Evolutionary conservation across 108 stramenopile genomes (phyloP).

Genomic region (Pseudonitzschia delicatissima): DNA sequence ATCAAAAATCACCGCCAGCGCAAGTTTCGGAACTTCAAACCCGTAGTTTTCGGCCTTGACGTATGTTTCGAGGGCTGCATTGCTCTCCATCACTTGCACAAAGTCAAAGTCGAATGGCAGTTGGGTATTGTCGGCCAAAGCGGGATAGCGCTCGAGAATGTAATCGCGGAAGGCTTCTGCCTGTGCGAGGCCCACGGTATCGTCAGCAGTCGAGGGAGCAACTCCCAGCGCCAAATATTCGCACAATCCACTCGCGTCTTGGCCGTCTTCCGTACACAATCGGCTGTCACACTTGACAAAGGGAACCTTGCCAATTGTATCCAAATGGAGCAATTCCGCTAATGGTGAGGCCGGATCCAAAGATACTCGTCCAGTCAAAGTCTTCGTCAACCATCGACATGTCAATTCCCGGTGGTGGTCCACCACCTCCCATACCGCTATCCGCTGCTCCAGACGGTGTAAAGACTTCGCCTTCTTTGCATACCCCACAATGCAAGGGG

Average conservation of each 20-base stretch:
- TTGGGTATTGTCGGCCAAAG: conserved; percentile 22
- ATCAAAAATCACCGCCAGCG: conserved; percentile 61
- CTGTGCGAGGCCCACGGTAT: conserved; percentile 31
- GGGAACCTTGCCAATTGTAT: conserved; percentile 67
- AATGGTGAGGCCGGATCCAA: conserved; percentile 9
- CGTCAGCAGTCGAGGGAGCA: conserved; percentile 38
- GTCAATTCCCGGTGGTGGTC: neutral
- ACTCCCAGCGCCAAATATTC: conserved; percentile 58
- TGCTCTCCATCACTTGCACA: conserved; percentile 54
- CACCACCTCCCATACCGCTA: neutral
- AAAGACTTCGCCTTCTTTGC: neutral
- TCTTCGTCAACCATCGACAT: neutral
- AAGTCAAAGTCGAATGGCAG: conserved; percentile 63
- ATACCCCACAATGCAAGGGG: conserved; percentile 3
- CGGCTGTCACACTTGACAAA: conserved; percentile 72
- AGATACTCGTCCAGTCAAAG: too few species aligned
- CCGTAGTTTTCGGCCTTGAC: conserved; percentile 52
- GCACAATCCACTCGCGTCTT: conserved; percentile 65
- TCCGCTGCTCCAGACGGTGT: neutral
- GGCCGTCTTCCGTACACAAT: conserved; percentile 46
- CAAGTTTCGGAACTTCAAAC: conserved; percentile 52
- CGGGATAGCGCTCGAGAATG: conserved; percentile 49
- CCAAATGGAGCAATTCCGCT: conserved; percentile 35
- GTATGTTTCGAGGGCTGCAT: conserved; percentile 50
- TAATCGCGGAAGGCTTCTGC: conserved; percentile 53